Evolutionary conservation across 768 basidiomycete species (phyloP), one percentile per base, ranked within the genome.

Genomic region (Macrocybe gigantea): DNA sequence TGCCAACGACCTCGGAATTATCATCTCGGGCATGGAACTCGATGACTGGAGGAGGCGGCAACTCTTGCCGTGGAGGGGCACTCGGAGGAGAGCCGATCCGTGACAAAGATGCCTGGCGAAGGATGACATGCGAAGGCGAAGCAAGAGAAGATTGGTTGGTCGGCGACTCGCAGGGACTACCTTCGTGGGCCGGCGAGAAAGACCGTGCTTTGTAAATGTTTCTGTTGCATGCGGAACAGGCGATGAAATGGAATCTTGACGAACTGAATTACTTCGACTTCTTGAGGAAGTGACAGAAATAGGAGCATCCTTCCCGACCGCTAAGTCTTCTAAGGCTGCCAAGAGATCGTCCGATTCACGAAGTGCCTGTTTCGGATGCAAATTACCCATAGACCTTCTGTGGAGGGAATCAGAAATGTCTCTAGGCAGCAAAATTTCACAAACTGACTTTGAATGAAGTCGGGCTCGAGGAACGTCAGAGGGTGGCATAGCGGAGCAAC

Each of bases 1-100:
- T 49, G 44, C 59, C 40, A 37, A 51, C 32, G 44, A 53, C 33
- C 36, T 52, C 54, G 30, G 45, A 5, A 47, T 56, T 55, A 30
- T 49, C 57, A 6, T 47, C 49, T 47, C 45, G 51, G n/a, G 49
- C 31, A 43, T 47, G 47, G 7, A 45, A 45, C 40, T 36, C 29
- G 33, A 48, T 29, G 38, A 55, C 51, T 14, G 77, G 78, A 34
- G 75, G 74, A 7, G 68, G 62, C 38, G 79, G 79, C 31, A 80
- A 63, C 40, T 65, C 62, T 7, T 73, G 70, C 10, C 60, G 66
- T 7, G 80, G 80, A 37, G 78, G 79, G 3, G 78, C 73, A 47
- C 64, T 71, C 7, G 72, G 73, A 7, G 77, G 76, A 15, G 61
- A 55, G 35, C 68, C 62, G 33, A 74, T 50, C 31, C 72, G 70